A percentile compares a stretch with the other conserved stretches of the same genome.
Conservation (phyloP, 306 rosid species). For the Mimosa bimucronata region DNA sequence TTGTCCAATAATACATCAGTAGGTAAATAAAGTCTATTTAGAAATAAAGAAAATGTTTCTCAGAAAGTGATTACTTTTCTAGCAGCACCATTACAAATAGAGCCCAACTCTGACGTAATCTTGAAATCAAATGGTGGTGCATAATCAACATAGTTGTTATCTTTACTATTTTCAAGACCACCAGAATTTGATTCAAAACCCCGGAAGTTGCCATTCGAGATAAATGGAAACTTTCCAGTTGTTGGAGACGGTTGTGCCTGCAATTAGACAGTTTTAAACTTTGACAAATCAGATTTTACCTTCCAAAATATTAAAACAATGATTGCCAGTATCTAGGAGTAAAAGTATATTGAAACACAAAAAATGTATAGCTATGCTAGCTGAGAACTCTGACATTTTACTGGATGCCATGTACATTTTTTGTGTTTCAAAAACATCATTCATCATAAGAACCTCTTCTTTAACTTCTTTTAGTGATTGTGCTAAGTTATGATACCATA, state of each 20-base stretch:
- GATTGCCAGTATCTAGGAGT: not conserved
- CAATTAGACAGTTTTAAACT: constrained; percentile 48
- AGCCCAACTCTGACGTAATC: constrained; percentile 59
- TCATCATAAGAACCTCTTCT: not conserved
- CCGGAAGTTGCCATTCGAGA: constrained; percentile 49
- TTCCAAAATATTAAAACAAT: constrained; percentile 21
- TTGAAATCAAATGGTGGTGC: constrained; percentile 75
- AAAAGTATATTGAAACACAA: constrained; percentile 12
- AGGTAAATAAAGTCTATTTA: constrained; percentile 35
- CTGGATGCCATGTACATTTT: not conserved
- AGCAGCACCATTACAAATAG: constrained; percentile 61
- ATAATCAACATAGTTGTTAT: constrained; percentile 51
- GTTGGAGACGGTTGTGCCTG: constrained; percentile 98
- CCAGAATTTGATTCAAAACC: constrained; percentile 46
- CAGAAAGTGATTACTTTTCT: constrained; percentile 61
- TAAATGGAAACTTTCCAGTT: constrained; percentile 78
- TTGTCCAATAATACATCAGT: constrained; percentile 22
- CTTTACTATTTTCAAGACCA: constrained; percentile 49
- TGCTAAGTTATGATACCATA: constrained; percentile 17
- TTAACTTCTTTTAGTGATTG: not conserved
- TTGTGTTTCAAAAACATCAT: not conserved
- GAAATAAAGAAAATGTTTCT: constrained; percentile 4
- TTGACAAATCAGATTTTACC: constrained; percentile 18
- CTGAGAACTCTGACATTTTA: constrained; percentile 1
- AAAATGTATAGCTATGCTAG: not conserved